These are phyloP conservation scores for Pulveroboletus sp. DNA, from an alignment of 768 basidiomycete species.

Conservation along the genomic window DNA sequence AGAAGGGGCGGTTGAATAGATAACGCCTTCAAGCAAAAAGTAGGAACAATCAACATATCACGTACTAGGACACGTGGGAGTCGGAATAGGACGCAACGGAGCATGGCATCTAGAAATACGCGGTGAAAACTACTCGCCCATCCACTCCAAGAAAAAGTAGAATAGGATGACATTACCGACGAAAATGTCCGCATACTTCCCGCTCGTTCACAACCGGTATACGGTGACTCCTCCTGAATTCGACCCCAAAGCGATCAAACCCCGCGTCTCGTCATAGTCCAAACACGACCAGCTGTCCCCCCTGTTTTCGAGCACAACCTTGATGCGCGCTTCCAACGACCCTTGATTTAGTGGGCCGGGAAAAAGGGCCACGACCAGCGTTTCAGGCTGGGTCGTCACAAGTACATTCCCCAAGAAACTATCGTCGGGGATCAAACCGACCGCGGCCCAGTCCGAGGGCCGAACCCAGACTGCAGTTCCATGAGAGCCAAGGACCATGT, in stretches of 20 bases:
- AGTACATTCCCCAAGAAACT: conserved; percentile 12
- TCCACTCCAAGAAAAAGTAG: background rate
- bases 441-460: conserved; percentile 43
- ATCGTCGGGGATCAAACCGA: conserved; percentile 33
- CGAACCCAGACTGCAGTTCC: conserved; percentile 64
- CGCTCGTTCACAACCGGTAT: conserved; percentile 15
- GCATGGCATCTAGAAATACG: background rate
- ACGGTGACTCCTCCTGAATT: conserved; percentile 44
- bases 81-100: background rate
- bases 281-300: conserved; percentile 45
- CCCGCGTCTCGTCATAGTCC: conserved; percentile 57
- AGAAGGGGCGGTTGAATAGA: background rate
- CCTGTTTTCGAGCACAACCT: conserved; percentile 32
- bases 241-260: conserved; percentile 50
- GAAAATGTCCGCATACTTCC: background rate
- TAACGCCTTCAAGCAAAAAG: background rate
- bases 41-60: background rate
- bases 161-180: background rate
- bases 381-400: conserved; percentile 28
- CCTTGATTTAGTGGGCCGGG: conserved; percentile 35
- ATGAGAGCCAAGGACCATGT: conserved; percentile 47
- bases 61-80: conserved; percentile 3
- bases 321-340: conserved; percentile 20
- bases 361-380: conserved; percentile 46
- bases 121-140: background rate